Evolutionary conservation across 169 alveolate genomes (phyloP).

Genomic region (Eimeria falciformis): DNA sequence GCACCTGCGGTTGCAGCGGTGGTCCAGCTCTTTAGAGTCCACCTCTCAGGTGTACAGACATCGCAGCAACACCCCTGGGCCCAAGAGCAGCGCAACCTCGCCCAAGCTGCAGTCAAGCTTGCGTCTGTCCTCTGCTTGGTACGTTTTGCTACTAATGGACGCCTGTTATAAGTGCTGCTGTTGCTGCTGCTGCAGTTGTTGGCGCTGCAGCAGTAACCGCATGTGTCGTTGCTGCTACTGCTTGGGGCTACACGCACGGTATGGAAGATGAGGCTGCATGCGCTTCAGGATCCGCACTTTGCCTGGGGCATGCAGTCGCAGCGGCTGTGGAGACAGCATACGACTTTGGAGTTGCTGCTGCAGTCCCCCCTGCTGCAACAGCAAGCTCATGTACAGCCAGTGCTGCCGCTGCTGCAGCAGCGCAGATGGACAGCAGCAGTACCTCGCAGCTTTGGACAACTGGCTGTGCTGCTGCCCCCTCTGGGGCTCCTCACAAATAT

Average conservation of each 20-base stretch:
- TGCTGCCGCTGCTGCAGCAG: slow-evolving; percentile 69
- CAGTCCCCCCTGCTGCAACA: slow-evolving; percentile 56
- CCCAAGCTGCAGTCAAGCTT: slow-evolving; percentile 25
- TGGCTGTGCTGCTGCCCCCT: slow-evolving; percentile 63
- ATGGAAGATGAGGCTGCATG: slow-evolving; percentile 10
- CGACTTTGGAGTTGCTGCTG: slow-evolving; percentile 59
- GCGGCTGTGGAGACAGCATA: slow-evolving; percentile 51
- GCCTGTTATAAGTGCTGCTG: slow-evolving; percentile 1
- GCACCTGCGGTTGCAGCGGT: slow-evolving; percentile 70
- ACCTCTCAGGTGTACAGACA: slow-evolving; percentile 64
- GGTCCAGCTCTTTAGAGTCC: slow-evolving; percentile 26
- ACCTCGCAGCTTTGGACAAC: slow-evolving; percentile 15
- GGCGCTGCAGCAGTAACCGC: neutral
- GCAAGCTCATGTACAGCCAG: slow-evolving; percentile 61
- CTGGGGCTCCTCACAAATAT: slow-evolving; percentile 25
- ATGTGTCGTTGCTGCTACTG: neutral
- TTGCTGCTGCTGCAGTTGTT: neutral
- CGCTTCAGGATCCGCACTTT: slow-evolving; percentile 56
- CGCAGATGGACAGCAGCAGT: slow-evolving; percentile 32
- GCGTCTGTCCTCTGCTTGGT: slow-evolving; percentile 47
- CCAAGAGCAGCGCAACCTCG: slow-evolving; percentile 34
- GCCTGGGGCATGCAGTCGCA: slow-evolving; percentile 57
- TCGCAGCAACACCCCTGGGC: neutral
- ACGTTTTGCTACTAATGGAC: neutral
- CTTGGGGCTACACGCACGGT: slow-evolving; percentile 7